Base-by-base conservation (phyloP, 2,329 filamentous ascomycete genomes). In the Podosphaera xanthii region DNA sequence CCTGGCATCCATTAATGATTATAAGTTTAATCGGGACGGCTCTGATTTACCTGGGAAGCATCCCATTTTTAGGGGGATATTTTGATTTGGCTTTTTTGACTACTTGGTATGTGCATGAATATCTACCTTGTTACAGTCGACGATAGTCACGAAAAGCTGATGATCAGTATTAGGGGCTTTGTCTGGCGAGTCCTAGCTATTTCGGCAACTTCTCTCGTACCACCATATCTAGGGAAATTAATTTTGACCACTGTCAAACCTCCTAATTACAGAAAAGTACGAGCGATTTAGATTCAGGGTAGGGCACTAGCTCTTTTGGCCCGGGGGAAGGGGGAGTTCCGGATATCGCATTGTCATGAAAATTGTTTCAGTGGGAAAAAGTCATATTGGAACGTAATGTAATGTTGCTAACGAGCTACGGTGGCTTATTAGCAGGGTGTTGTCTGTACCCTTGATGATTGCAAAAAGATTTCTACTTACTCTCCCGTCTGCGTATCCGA, bases 1-100 rank as follows among this genome's bases (percentile, higher is more conserved):
- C 92, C 0, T 98, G 92, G 92, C 92, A 97, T 71, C 85, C 85
- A 46, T 77, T 91, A 62, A 97, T 97, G 90, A 83, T 94, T 59
- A 73, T 87, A 58, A 84, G 79, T 64, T 85, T 97, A 61, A 67
- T 95, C 4, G 90, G 87, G 12, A 98, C 92, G 0, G 83, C 86
- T 52, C 70, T 84, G 35, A 70, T 91, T n/a, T 98, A 87, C 67
- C 75, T 90, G 34, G 87, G 81, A 2, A 88, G 82, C 46, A 76
- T 97, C 30, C 92, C 92, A 2, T 94, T 96, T 66, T 71, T 98
- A 31, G 86, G 84, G 77, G 62, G 77, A n/a, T 97, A 97, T 70
- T 96, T 92, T 71, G 88, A 97, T 67, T 76, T 97, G 46, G 73
- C 71, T 35, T 97, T 86, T 70, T 75, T 97, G 50, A 76, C 86